These are phyloP conservation scores for Phaeodactylum tricornutum DNA, from an alignment of 108 stramenopile species.

Conservation along the genomic window DNA sequence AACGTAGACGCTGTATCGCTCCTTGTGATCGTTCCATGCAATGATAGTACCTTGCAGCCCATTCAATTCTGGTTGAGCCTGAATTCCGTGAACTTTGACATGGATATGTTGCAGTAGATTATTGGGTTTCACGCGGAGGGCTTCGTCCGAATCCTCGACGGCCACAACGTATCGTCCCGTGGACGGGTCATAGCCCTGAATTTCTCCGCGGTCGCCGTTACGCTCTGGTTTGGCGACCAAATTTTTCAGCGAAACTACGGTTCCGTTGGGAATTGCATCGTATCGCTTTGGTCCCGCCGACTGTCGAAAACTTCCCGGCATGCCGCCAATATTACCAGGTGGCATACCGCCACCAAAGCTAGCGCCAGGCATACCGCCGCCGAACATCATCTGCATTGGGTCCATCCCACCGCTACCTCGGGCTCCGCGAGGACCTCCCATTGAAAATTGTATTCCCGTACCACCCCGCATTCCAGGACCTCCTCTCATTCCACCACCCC, in stretches of 20 bases:
- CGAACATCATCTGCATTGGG: conserved; percentile 28
- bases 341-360: conserved; percentile 12
- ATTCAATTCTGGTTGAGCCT: conserved; percentile 71
- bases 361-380: conserved; percentile 40
- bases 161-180: conserved; percentile 61
- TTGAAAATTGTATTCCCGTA: conserved; percentile 3
- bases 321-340: conserved; percentile 20
- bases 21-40: conserved; percentile 63
- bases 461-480: conserved; percentile 41
- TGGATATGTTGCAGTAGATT: conserved; percentile 81
- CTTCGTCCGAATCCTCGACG: conserved; percentile 76
- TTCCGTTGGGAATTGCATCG: conserved; percentile 71
- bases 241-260: conserved; percentile 72
- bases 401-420: conserved; percentile 16
- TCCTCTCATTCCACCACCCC: conserved; percentile 32
- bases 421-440: conserved; percentile 6
- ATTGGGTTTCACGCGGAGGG: conserved; percentile 64
- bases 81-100: conserved; percentile 62
- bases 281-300: conserved; percentile 33
- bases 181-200: conserved; percentile 49
- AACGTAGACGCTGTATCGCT: conserved; percentile 74
- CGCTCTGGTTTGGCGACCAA: conserved; percentile 53
- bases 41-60: conserved; percentile 68
- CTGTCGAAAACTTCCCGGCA: conserved; percentile 23
- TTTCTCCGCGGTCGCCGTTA: conserved; percentile 76